Percentiles rank a stretch among this genome's conserved stretches.
Conservation (phyloP, 2,329 filamentous ascomycete species). For the Fusarium subglutinans region DNA sequence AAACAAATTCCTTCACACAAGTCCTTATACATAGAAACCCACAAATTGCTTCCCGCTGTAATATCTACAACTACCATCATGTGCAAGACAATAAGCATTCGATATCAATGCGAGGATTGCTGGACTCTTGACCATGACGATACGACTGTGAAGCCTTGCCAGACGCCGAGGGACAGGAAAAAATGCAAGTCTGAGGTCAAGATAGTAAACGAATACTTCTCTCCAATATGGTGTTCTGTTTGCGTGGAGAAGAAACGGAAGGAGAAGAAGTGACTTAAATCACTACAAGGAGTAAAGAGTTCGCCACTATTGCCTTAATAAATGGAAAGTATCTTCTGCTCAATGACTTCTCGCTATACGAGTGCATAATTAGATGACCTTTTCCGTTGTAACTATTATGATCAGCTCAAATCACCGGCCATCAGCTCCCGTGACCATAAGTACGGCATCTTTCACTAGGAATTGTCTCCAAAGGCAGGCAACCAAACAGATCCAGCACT, state of each 20-base stretch:
- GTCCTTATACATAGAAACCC: accelerated
- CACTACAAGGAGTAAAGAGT: too few species aligned
- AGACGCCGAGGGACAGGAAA: background rate
- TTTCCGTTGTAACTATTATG: background rate
- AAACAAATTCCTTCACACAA: background rate
- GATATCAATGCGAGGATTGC: background rate
- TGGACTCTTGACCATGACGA: background rate
- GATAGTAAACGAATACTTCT: background rate
- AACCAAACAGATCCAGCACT: too few species aligned
- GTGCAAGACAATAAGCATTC: background rate
- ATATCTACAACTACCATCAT: background rate
- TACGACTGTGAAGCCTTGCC: background rate
- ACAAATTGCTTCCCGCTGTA: accelerated
- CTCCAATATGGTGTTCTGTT: background rate
- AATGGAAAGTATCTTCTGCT: too few species aligned
- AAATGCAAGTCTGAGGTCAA: background rate
- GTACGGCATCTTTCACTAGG: background rate
- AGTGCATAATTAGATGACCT: accelerated
- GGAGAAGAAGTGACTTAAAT: background rate
- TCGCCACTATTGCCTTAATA: background rate
- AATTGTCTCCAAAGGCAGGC: background rate
- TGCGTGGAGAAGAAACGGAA: background rate
- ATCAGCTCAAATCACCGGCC: background rate
- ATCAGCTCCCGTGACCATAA: accelerated
- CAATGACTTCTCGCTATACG: too few species aligned